These are phyloP conservation scores for Penicillium paneum DNA, from an alignment of 2,329 filamentous ascomycete genomes.

Conservation along the genomic window DNA sequence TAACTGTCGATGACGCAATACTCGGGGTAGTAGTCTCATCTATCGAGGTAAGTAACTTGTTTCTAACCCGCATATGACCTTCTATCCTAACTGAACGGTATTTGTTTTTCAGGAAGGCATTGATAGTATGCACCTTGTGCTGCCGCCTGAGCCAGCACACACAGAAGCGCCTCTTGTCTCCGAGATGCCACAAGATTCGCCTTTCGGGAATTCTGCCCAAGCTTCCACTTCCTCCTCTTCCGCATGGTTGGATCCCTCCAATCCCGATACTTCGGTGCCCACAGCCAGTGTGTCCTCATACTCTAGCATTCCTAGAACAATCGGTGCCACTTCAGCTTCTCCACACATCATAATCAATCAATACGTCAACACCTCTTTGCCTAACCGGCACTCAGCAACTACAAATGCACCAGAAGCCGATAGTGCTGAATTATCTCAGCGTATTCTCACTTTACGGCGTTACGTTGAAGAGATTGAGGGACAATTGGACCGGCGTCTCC, in stretches of 20 bases:
- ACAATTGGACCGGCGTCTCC: conserved; percentile 26
- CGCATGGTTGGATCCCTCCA: not conserved
- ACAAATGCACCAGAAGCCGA: not conserved
- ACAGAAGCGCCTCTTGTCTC: not conserved
- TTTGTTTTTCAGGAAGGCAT: not conserved
- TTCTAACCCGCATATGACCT: not conserved
- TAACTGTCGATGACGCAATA: conserved; percentile 49
- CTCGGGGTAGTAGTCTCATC: conserved; percentile 52
- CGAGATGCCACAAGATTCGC: not conserved
- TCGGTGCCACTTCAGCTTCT: not conserved
- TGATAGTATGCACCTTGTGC: conserved; percentile 7
- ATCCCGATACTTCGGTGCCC: not conserved
- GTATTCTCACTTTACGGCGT: conserved; percentile 7
- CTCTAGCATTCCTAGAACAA: not conserved
- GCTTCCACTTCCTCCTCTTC: not conserved
- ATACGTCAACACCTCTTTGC: not conserved
- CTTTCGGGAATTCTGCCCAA: not conserved
- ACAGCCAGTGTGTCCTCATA: not conserved
- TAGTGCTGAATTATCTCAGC: not conserved
- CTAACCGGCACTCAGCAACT: not conserved
- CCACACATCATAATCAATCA: not conserved
- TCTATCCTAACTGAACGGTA: not conserved
- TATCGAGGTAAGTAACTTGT: conserved; percentile 44
- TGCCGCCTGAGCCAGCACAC: not conserved
- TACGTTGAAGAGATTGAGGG: conserved; percentile 29